Conservation (phyloP, 768 basidiomycete species). For the Butyriboletus loyo region DNA sequence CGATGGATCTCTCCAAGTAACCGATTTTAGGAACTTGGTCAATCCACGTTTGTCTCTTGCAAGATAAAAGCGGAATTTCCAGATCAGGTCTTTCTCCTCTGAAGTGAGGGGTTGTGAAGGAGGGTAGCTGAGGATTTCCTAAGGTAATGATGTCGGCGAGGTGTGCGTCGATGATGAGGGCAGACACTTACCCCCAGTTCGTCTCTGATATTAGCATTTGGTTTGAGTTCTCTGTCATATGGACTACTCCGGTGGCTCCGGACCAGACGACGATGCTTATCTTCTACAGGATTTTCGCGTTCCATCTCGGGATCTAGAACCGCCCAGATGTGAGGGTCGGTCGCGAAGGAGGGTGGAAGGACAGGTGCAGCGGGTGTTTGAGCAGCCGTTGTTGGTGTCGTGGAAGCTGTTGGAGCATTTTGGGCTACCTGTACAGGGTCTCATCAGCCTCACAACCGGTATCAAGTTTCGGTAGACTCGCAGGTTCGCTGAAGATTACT, state of each 20-base stretch:
- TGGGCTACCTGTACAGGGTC: slow-evolving; percentile 37
- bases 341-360: slow-evolving; percentile 48
- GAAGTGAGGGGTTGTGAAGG: slow-evolving; percentile 84
- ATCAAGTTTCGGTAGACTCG: slow-evolving; percentile 32
- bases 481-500: slow-evolving; percentile 90
- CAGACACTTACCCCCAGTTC: slow-evolving; percentile 70
- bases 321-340: slow-evolving; percentile 78
- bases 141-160: background rate
- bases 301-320: slow-evolving; percentile 88
- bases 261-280: slow-evolving; percentile 91
- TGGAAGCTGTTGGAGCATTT: slow-evolving; percentile 39
- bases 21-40: slow-evolving; percentile 96
- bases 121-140: slow-evolving; percentile 90
- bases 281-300: slow-evolving; percentile 95
- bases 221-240: slow-evolving; percentile 93
- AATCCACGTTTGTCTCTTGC: slow-evolving; percentile 88
- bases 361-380: slow-evolving; percentile 41
- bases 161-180: background rate
- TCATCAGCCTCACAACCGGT: background rate
- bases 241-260: slow-evolving; percentile 94
- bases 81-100: slow-evolving; percentile 93
- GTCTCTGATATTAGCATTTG: slow-evolving; percentile 93
- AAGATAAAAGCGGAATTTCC: slow-evolving; percentile 99
- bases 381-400: slow-evolving; percentile 38
- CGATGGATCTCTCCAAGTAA: slow-evolving; percentile 93